phyloP scores from a whole-genome alignment of 2,329 filamentous ascomycete genomes.

The Monilinia vaccinii-corymbosi region DNA sequence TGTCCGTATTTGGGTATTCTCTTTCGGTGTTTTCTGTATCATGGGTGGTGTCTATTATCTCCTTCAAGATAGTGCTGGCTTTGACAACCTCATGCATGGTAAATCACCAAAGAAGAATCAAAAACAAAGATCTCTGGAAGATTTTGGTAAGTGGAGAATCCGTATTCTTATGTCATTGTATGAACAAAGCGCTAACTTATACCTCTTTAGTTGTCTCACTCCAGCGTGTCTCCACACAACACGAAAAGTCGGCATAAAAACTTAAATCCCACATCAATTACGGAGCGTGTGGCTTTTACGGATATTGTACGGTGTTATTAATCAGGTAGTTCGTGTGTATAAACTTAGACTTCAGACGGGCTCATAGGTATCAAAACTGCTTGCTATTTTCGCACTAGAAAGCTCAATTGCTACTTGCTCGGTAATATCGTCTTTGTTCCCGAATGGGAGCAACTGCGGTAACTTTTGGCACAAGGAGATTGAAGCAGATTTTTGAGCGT shows the following conservation, averaged over 20 bases:
- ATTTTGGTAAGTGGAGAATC: slow-evolving; percentile 61
- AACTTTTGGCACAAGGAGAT: slow-evolving; percentile 7
- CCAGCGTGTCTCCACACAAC: slow-evolving; percentile 83
- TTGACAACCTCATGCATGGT: slow-evolving; percentile 90
- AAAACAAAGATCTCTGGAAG: slow-evolving; percentile 79
- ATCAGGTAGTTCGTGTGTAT: slow-evolving; percentile 9
- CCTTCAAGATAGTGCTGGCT: slow-evolving; percentile 69
- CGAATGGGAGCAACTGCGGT: neutral
- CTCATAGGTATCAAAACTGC: slow-evolving; percentile 7
- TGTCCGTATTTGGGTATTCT: slow-evolving; percentile 85
- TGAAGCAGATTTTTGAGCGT: slow-evolving; percentile 10
- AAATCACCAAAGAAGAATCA: slow-evolving; percentile 73
- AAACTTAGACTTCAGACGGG: slow-evolving; percentile 6
- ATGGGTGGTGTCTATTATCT: slow-evolving; percentile 70
- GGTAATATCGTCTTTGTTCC: neutral
- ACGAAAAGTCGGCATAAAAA: slow-evolving; percentile 72
- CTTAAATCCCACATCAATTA: neutral
- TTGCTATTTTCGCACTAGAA: slow-evolving; percentile 5
- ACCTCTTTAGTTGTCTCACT: slow-evolving; percentile 63
- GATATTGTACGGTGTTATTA: slow-evolving; percentile 9
- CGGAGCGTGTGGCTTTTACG: slow-evolving; percentile 3
- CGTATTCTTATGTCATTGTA: slow-evolving; percentile 1
- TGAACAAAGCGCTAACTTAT: slow-evolving; percentile 37
- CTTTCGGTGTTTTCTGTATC: slow-evolving; percentile 79
- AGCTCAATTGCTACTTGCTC: slow-evolving; percentile 9